phyloP scores from a whole-genome alignment of 345 rosid genomes.

The Eucalyptus regnans region DNA sequence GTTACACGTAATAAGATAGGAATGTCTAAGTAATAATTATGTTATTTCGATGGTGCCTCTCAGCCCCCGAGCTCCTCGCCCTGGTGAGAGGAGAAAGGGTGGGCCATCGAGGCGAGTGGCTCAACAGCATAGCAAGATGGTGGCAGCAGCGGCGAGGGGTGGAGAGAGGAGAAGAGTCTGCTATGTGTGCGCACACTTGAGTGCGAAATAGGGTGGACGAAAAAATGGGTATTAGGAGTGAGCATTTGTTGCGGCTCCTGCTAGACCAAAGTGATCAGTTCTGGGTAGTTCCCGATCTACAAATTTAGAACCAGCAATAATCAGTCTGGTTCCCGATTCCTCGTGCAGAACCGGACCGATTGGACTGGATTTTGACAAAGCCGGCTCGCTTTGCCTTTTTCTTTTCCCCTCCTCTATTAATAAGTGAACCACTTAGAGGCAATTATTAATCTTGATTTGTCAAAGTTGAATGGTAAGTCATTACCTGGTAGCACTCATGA shows the following conservation, averaged over 20 bases:
- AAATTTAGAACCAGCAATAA: no score
- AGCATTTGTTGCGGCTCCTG: neutral
- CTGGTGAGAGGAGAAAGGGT: neutral
- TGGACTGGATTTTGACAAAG: neutral
- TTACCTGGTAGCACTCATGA: neutral
- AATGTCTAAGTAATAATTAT: neutral
- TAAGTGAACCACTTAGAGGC: neutral
- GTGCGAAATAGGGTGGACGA: neutral
- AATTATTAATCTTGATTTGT: neutral
- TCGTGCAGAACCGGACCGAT: neutral
- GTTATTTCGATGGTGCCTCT: neutral
- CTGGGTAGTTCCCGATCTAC: no score
- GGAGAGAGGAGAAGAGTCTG: neutral
- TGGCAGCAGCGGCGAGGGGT: neutral
- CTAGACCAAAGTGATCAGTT: neutral
- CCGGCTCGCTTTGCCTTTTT: fast-evolving
- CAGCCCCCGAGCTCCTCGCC: neutral
- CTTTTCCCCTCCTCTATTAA: neutral
- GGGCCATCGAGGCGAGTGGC: neutral
- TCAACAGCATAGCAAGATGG: neutral
- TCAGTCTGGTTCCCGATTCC: neutral
- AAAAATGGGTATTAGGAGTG: neutral
- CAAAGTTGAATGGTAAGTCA: neutral
- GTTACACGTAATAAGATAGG: neutral
- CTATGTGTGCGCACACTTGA: neutral